Evolutionary conservation across 306 rosid species (phyloP), one percentile per base, ranked within the genome.

Genomic region (Coriaria nepalensis): DNA sequence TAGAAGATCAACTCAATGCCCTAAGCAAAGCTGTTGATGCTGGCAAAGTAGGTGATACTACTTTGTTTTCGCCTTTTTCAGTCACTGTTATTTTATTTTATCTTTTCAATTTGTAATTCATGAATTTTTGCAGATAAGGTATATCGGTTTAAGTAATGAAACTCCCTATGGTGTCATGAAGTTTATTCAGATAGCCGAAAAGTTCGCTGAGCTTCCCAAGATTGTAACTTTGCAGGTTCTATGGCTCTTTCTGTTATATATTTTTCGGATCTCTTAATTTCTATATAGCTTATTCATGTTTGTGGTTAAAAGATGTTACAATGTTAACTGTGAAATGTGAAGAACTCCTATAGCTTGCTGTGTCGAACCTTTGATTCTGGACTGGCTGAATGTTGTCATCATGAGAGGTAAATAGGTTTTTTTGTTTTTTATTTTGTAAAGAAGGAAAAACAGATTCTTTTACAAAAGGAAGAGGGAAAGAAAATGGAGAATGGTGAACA

Each of bases 111-210:
- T 55, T 50, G 46, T 32, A 40, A 47, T n/a, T 0, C 13, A 52
- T 61, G 68, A 48, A 53, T 37, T 46, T 59, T 52, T 70, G 71
- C 70, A 81, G 93, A 75, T 84, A 55, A 84, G 93, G 67, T 76
- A 81, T 13, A 36, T 72, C 70, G 97, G 97, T 65, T 82, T 90
- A 43, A 77, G 97, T 68, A 88, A 84, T 45, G 95, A 88, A 73
- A 88, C 97, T 2, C 84, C 97, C 10, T 90, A 84, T 55, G 97
- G 97, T 29, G 35, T 79, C 45, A 90, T 90, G 97, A 90, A 90
- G 72, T 90, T 90, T 73, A 66, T 75, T 70, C 82, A 78, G 69
- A 70, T 49, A 52, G 78, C 87, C 52, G 74, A 77, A 73, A 75
- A 68, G 40, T 56, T 36, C 36, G 35, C 70, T 59, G 37, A 63